Conservation (phyloP, 2,329 filamentous ascomycete species). For the Phyllosticta paracitricarpa region DNA sequence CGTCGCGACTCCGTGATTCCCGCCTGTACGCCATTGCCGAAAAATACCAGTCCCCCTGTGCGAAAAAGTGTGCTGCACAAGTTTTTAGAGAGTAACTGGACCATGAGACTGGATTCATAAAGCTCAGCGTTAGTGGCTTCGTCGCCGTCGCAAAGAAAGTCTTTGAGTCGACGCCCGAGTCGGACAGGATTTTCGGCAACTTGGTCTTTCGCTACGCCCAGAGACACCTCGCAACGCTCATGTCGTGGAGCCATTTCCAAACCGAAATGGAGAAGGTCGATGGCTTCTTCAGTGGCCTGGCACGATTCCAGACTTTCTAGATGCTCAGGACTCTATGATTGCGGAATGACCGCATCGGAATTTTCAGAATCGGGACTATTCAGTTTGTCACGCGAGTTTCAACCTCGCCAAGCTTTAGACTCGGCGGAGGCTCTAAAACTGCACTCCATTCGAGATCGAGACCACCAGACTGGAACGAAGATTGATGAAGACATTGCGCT, state of each 20-base stretch:
- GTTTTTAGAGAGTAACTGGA: no score
- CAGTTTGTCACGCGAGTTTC: no score
- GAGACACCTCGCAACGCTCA: neutral
- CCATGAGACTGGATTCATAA: no score
- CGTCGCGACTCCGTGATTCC: neutral
- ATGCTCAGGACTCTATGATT: no score
- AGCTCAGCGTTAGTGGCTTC: neutral
- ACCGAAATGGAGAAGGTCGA: neutral
- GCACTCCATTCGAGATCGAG: no score
- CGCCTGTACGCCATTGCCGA: neutral
- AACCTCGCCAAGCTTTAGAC: no score
- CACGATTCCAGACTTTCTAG: neutral
- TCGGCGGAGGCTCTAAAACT: no score
- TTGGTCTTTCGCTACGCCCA: neutral
- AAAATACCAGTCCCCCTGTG: neutral
- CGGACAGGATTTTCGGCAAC: neutral
- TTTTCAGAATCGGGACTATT: no score
- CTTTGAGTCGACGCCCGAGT: slow-evolving; percentile 1
- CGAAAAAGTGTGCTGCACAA: neutral
- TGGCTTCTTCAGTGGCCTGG: neutral
- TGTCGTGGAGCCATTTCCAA: neutral
- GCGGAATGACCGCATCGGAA: no score
- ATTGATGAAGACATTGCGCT: no score
- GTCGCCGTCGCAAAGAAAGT: neutral
- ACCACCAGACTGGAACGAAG: no score